phyloP scores from a whole-genome alignment of 495 filamentous ascomycete species.

The Parathielavia appendiculata region DNA sequence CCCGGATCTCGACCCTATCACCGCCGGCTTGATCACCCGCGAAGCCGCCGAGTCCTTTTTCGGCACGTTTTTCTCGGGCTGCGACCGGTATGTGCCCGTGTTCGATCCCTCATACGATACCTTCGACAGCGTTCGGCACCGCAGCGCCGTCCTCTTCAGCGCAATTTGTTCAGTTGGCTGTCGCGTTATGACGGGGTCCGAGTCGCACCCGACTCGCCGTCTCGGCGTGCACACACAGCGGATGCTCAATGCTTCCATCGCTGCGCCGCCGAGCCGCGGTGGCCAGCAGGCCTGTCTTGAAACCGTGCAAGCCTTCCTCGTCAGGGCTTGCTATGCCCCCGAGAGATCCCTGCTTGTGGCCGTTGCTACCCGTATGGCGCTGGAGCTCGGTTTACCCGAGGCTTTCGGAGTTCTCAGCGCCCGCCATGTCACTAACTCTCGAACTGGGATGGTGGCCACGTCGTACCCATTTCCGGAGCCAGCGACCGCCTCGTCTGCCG shows the following conservation, averaged over 20 bases:
- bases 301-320: conserved; percentile 2
- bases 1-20: conserved; percentile 1
- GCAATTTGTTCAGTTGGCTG: not conserved
- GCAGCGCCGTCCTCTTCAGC: not conserved
- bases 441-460: too few relatives aligned
- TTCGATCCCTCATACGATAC: not conserved
- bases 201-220: not conserved
- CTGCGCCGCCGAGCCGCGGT: not conserved
- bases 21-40: not conserved
- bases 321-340: conserved; percentile 1
- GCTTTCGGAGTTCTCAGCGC: not conserved
- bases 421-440: not conserved
- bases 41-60: conserved; percentile 1
- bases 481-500: not conserved
- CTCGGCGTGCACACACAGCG: conserved; percentile 1
- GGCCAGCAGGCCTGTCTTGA: not conserved
- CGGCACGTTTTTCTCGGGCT: conserved; percentile 1
- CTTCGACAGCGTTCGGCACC: not conserved
- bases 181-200: not conserved
- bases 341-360: not conserved
- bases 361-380: not conserved
- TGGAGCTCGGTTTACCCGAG: not conserved
- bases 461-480: not conserved
- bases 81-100: conserved; percentile 1
- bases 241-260: not conserved